Base-by-base conservation (phyloP, 805 yeast genomes). In the Nakazawaea laoshanensis region DNA sequence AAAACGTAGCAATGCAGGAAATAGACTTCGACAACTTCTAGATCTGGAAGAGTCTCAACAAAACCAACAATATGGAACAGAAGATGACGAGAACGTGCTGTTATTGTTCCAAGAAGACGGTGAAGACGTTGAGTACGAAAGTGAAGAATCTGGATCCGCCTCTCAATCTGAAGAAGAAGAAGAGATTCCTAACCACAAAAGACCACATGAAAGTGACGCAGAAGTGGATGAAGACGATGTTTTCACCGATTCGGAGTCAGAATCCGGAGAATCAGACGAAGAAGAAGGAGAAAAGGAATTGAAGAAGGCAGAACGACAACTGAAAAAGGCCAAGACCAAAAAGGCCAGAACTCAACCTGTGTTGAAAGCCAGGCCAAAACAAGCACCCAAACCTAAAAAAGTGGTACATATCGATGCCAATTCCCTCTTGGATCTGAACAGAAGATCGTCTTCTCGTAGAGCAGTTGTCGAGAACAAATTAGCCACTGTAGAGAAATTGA, bases 1-100 rank as follows among this genome's bases (percentile, higher is more conserved):
- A 39, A 65, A 85, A 42, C 73, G 98, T 35, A 55, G 86, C 27
- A 92, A 89, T 57, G 98, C 98, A 2, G 98, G 98, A 11, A 80
- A 84, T 33, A 65, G 92, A 35, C 62, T 92, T 50, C 73, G 74
- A 46, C 74, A 75, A 36, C 65, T 92, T 39, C 59, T 92, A 13
- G 81, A 76, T 38, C 67, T 83, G 19, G 95, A 78, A 44, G 82
- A 73, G 41, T 79, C 73, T 29, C 49, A 59, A 7, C 43, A 54
- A 2, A 51, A 43, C 11, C 44, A 35, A 25, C 28, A 27, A n/a
- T 40, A 42, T 20, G 47, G 24, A 23, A 53, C 42, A 5, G 86
- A 84, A 27, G 94, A 82, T 27, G 94, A 84, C 41, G 87, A 80
- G 43, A 76, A 79, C 33, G 81, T 84, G 24, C 73, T 77, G 46